Conservation (phyloP, 2,329 filamentous ascomycete genomes). For the Pseudogymnoascus sp. region DNA sequence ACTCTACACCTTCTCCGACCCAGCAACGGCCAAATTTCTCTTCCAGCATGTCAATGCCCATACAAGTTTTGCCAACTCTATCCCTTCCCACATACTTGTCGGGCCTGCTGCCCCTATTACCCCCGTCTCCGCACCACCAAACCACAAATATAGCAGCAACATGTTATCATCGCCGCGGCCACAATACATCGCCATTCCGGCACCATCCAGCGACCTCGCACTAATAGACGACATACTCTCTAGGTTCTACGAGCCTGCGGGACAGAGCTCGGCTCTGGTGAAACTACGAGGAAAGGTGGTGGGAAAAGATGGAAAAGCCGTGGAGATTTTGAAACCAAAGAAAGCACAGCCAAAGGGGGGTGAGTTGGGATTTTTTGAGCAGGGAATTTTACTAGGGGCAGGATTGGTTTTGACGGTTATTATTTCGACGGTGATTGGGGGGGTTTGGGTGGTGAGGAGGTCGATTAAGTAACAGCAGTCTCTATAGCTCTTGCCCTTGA, state of each 20-base stretch:
- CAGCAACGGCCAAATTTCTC: constrained; percentile 35
- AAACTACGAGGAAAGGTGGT: neutral
- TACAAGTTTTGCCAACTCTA: constrained; percentile 14
- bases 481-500: neutral
- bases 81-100: neutral
- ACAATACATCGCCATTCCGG: constrained; percentile 28
- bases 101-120: constrained; percentile 30
- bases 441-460: neutral
- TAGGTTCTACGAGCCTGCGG: neutral
- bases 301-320: neutral
- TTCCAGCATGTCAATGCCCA: constrained; percentile 28
- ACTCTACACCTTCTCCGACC: constrained; percentile 44
- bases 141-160: constrained; percentile 32
- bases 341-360: constrained; percentile 25
- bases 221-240: neutral
- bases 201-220: neutral
- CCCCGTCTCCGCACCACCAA: constrained; percentile 20
- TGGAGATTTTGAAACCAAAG: neutral
- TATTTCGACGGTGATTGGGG: neutral
- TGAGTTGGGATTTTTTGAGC: constrained; percentile 40
- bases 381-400: constrained; percentile 24
- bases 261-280: neutral
- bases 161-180: constrained; percentile 39
- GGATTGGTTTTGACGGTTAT: neutral
- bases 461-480: neutral